Base-by-base conservation (phyloP, 2,329 filamentous ascomycete genomes). In the Macroventuria anomochaeta region DNA sequence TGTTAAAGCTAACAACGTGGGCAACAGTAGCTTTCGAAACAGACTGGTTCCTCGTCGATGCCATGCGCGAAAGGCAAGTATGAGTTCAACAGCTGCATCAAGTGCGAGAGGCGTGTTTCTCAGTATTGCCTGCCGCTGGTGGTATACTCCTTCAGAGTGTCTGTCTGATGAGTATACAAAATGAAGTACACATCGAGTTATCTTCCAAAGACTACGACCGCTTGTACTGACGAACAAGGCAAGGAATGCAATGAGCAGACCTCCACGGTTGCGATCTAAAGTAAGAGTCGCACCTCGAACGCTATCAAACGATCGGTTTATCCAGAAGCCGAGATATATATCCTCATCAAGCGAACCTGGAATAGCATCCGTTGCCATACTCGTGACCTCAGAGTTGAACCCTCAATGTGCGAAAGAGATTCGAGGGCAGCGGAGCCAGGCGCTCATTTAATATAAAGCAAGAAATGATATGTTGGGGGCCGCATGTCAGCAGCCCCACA, bases 121-220 rank as follows among this genome's bases (percentile, higher is more conserved):
- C 2, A 75, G 55, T 4, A 74, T 62, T 0, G 70, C 61, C 47
- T 75, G 73, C 20, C 71, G 65, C 39, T 71, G 71, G 32, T 71
- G 61, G 25, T 73, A 59, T 2, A 72, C 17, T 7, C 59, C 69
- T 46, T 75, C 73, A 47, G 20, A 2, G 33, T 8, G 6, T 23
- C 43, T n/a, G 2, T 23, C 7, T 1, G 57, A 43, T 1, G 63
- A 65, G 3, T 58, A 46, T n/a, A 13, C 20, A 3, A 21, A 29
- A 39, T 63, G 59, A 2, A 66, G 36, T 3, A 54, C 4, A 18
- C 44, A 60, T 13, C 64, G 44, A 7, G 26, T 6, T 17, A 65
- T 39, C 2, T 49, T 58, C 65, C 65, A 66, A 6, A 63, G 46
- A 18, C 58, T 53, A 6, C 53, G 46, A 0, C 58, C 60, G 5